phyloP scores from a whole-genome alignment of 768 basidiomycete genomes.

The Galerina marginata region DNA sequence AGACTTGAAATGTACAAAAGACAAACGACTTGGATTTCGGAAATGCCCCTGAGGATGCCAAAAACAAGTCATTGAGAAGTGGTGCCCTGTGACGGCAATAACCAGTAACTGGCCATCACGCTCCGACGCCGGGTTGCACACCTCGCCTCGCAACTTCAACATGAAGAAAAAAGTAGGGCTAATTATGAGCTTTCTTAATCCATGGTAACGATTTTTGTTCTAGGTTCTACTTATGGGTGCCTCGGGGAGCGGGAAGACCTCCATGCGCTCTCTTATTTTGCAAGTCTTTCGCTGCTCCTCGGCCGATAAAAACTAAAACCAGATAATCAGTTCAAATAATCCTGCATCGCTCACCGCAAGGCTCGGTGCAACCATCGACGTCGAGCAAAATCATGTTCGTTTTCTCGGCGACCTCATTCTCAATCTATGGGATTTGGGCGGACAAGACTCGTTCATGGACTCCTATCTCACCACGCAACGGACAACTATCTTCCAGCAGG shows the following conservation, averaged over 20 bases:
- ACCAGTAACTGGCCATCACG: constrained; percentile 20
- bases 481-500: constrained; percentile 94
- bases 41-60: constrained; percentile 5
- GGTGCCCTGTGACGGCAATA: constrained; percentile 10
- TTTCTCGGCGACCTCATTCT: constrained; percentile 96
- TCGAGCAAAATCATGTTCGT: constrained; percentile 96
- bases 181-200: constrained; percentile 16
- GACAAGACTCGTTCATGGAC: constrained; percentile 98
- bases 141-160: constrained; percentile 24
- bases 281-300: constrained; percentile 45
- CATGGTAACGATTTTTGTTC: constrained; percentile 24
- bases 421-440: constrained; percentile 98
- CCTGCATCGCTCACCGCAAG: constrained; percentile 90
- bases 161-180: constrained; percentile 69
- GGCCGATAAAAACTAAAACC: constrained; percentile 17
- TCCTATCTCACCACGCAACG: constrained; percentile 92
- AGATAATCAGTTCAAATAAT: constrained; percentile 80
- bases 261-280: constrained; percentile 99
- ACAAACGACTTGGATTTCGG: background rate
- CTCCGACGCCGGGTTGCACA: constrained; percentile 16
- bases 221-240: constrained; percentile 99
- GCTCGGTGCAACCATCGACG: constrained; percentile 96
- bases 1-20: background rate
- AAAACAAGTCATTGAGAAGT: background rate
- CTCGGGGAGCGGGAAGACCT: constrained; percentile 93